Evolutionary conservation across 108 stramenopile species (phyloP), one percentile per base, ranked within the genome.

Genomic region (Nitzschia sp.): DNA sequence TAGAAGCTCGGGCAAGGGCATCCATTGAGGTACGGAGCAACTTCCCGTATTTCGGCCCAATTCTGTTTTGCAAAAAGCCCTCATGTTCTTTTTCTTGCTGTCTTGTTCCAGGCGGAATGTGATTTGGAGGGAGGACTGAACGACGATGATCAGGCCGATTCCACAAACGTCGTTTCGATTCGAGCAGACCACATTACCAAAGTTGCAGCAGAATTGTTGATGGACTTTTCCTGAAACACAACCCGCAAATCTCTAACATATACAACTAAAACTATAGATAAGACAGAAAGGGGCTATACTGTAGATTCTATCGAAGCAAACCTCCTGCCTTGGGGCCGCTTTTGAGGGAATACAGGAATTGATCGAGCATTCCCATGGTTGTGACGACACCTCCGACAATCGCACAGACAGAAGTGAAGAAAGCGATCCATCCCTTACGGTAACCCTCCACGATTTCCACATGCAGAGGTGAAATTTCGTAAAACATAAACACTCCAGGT

Each of bases 401-500:
- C 42, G 93, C 93, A 80, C 88, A 89, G 9, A 90, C 90, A 10
- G 87, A 86, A 8, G 93, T 94, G 52, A 91, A 85, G 69, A 94
- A 91, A 14, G 82, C 82, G 7, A 90, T 67, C 78, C 90, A 90
- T 60, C 97, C 95, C 51, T 80, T 70, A 34, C 86, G 79, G 67
- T 85, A 88, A 54, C 93, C 96, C 70, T 96, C 93, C 26, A 76
- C 69, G 63, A 97, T 87, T 50, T 89, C 80, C 9, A 95, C 96
- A 65, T 96, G 95, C 59, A 98, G 61, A 7, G 98, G 91, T 9
- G 85, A 86, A 8, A 97, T 86, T 79, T 98, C 96, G 77, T 98
- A 98, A 66, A 94, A 95, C 81, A 98, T 96, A 70, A 96, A 98
- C 9, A 98, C 94, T 11, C 98, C 97, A 7, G 97, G 98, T 24